phyloP scores from a whole-genome alignment of 2,329 filamentous ascomycete genomes.

The Penicillium sp. region DNA sequence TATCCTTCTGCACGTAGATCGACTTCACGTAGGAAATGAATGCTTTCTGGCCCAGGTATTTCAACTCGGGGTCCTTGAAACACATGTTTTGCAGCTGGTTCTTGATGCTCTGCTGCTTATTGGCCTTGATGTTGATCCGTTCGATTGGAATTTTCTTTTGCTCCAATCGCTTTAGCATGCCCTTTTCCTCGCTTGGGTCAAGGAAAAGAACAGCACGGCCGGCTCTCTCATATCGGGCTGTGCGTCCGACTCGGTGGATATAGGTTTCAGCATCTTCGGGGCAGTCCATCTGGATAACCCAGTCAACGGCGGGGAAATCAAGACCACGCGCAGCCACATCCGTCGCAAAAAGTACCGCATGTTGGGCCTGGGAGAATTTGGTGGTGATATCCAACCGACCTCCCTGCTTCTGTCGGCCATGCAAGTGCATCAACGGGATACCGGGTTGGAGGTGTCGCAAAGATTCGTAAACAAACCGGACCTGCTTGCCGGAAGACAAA shows the following conservation, averaged over 20 bases:
- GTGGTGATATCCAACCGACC: slow-evolving; percentile 83
- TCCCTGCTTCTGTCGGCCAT: slow-evolving; percentile 89
- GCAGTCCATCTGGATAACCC: slow-evolving; percentile 98
- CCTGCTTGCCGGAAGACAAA: slow-evolving; percentile 90
- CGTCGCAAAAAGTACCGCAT: slow-evolving; percentile 88
- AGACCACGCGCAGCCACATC: slow-evolving; percentile 92
- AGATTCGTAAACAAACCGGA: slow-evolving; percentile 90
- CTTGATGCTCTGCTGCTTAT: slow-evolving; percentile 83
- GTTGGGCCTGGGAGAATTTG: slow-evolving; percentile 75
- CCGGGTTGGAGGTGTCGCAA: slow-evolving; percentile 92
- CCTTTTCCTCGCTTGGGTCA: slow-evolving; percentile 85
- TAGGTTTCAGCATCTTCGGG: slow-evolving; percentile 97
- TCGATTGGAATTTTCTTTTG: slow-evolving; percentile 88
- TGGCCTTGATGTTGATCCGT: slow-evolving; percentile 78
- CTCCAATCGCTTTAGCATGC: slow-evolving; percentile 82
- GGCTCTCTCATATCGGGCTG: slow-evolving; percentile 85
- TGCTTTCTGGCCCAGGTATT: slow-evolving; percentile 93
- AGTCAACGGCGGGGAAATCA: slow-evolving; percentile 95
- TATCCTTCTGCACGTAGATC: slow-evolving; percentile 83
- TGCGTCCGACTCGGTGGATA: slow-evolving; percentile 91
- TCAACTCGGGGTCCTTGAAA: slow-evolving; percentile 89
- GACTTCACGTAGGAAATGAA: slow-evolving; percentile 89
- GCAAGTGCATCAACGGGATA: slow-evolving; percentile 86
- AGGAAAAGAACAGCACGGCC: slow-evolving; percentile 88
- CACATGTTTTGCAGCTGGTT: slow-evolving; percentile 89